These are phyloP conservation scores for Coemansia sp. DNA, from an alignment of 192 early-diverging fungal species.

Conservation along the genomic window DNA sequence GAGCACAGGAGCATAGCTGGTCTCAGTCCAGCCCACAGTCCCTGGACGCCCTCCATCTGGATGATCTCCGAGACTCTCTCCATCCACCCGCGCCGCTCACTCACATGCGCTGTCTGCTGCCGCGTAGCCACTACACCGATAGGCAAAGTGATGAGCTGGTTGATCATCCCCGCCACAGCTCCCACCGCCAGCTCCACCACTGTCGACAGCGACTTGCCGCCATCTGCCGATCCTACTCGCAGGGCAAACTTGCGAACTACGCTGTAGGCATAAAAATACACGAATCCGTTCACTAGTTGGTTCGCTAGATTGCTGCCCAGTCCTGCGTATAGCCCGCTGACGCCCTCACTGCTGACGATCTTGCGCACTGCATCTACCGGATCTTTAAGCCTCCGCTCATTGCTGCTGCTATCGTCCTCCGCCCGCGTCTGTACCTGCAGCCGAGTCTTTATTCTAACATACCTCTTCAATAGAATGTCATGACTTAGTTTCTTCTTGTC, in stretches of 20 bases:
- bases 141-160: slow-evolving; percentile 90
- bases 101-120: slow-evolving; percentile 80
- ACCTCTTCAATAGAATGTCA: slow-evolving; percentile 15
- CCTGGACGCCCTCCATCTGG: slow-evolving; percentile 75
- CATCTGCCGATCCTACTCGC: slow-evolving; percentile 24
- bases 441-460: slow-evolving; percentile 87
- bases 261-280: slow-evolving; percentile 87
- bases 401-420: slow-evolving; percentile 27
- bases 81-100: slow-evolving; percentile 66
- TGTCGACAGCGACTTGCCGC: slow-evolving; percentile 70
- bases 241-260: slow-evolving; percentile 65
- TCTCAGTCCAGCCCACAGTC: slow-evolving; percentile 91
- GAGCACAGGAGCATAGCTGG: slow-evolving; percentile 90
- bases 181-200: slow-evolving; percentile 86
- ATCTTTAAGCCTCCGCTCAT: slow-evolving; percentile 60
- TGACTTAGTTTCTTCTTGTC: neutral
- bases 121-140: slow-evolving; percentile 94
- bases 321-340: slow-evolving; percentile 88
- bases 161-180: slow-evolving; percentile 85
- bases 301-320: slow-evolving; percentile 81
- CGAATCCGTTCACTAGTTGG: slow-evolving; percentile 78
- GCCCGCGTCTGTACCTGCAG: slow-evolving; percentile 89
- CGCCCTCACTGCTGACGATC: slow-evolving; percentile 83
- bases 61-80: slow-evolving; percentile 74
- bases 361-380: slow-evolving; percentile 80